These are phyloP conservation scores for Alternaria sp. DNA, from an alignment of 2,329 filamentous ascomycete genomes.

Conservation along the genomic window DNA sequence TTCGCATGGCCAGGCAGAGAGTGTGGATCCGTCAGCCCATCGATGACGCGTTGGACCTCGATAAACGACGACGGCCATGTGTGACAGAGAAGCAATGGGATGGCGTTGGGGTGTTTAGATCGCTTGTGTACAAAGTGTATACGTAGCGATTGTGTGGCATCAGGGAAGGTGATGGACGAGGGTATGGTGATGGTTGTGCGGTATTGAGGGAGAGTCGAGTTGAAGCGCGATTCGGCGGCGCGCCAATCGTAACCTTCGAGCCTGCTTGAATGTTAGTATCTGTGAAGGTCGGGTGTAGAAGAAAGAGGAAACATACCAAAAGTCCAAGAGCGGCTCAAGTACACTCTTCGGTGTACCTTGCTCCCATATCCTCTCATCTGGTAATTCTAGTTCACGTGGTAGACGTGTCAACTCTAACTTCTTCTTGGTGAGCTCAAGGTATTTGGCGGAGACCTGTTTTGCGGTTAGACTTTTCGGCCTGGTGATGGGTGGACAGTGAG, in stretches of 20 bases:
- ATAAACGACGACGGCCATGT: slow-evolving; percentile 71
- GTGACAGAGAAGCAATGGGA: slow-evolving; percentile 70
- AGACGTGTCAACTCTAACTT: slow-evolving; percentile 72
- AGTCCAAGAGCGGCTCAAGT: slow-evolving; percentile 70
- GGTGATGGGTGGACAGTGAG: background rate
- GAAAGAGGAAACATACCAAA: slow-evolving; percentile 54
- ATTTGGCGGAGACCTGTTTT: slow-evolving; percentile 67
- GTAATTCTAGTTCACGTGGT: slow-evolving; percentile 63
- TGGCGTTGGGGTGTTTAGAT: slow-evolving; percentile 60
- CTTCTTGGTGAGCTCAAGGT: slow-evolving; percentile 69
- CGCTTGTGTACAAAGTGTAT: slow-evolving; percentile 70
- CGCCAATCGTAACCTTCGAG: slow-evolving; percentile 72
- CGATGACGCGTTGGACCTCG: slow-evolving; percentile 63
- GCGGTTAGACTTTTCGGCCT: background rate
- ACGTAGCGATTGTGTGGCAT: slow-evolving; percentile 51
- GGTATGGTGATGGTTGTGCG: slow-evolving; percentile 60
- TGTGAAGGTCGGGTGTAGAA: background rate
- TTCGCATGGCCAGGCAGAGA: slow-evolving; percentile 41
- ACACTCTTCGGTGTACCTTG: slow-evolving; percentile 63
- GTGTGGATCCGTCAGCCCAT: slow-evolving; percentile 61
- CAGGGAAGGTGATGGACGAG: slow-evolving; percentile 18
- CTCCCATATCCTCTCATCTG: slow-evolving; percentile 61
- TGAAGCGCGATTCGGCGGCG: slow-evolving; percentile 64
- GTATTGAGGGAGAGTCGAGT: slow-evolving; percentile 67
- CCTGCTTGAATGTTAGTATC: slow-evolving; percentile 43